These are phyloP conservation scores for Diplodia seriata DNA, from an alignment of 2,329 filamentous ascomycete genomes.

Conservation along the genomic window DNA sequence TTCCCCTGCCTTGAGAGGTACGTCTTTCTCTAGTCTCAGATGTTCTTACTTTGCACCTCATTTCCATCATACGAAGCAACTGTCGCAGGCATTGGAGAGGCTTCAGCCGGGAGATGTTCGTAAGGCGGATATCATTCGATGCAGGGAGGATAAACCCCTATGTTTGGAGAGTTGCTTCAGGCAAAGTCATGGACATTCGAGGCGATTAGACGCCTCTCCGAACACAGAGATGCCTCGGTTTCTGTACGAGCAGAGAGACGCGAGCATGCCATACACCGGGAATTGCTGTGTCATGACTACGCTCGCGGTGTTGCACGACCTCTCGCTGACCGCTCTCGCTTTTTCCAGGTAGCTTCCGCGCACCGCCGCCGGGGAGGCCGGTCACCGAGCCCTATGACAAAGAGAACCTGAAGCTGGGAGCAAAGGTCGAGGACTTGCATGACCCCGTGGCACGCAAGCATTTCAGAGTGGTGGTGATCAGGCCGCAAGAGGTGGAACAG, in stretches of 20 bases:
- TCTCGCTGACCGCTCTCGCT: conserved; percentile 55
- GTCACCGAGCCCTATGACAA: conserved; percentile 55
- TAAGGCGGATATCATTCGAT: conserved; percentile 9
- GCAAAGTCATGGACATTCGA: conserved; percentile 18
- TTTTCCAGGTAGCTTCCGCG: conserved; percentile 66
- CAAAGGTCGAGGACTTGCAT: conserved; percentile 73
- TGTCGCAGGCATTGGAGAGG: conserved; percentile 2
- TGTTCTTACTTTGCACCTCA: neutral
- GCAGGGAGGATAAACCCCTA: conserved; percentile 17
- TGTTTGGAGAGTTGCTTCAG: neutral
- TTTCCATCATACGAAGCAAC: conserved; percentile 16
- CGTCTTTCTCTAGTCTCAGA: conserved; percentile 34
- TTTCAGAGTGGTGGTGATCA: conserved; percentile 87
- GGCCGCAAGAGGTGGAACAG: conserved; percentile 77
- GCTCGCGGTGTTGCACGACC: conserved; percentile 18
- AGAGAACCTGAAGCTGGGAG: conserved; percentile 57
- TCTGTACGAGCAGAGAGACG: conserved; percentile 4
- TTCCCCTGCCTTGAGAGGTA: conserved; percentile 77
- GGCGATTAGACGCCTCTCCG: conserved; percentile 5
- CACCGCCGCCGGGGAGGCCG: conserved; percentile 58
- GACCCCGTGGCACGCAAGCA: conserved; percentile 75
- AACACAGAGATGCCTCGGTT: conserved; percentile 6
- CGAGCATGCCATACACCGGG: conserved; percentile 21
- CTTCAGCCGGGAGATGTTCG: neutral
- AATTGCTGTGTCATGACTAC: neutral